phyloP scores from a whole-genome alignment of 768 basidiomycete species.

The Crassisporium funariophilum region DNA sequence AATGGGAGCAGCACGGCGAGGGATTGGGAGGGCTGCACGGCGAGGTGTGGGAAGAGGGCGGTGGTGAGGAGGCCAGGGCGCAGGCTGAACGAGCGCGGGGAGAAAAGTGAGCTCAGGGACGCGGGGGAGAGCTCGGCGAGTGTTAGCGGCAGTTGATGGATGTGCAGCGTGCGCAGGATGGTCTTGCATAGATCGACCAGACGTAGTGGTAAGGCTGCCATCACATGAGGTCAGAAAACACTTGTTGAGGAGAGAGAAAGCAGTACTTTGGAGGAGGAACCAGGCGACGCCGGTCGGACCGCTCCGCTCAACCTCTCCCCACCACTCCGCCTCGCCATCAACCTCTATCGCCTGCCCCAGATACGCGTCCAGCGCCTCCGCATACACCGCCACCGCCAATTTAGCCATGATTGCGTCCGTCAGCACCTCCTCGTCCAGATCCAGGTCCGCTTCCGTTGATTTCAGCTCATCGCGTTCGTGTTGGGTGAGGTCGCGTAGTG shows the following conservation, averaged over 20 bases:
- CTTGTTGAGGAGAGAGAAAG: not conserved
- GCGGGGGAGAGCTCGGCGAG: conserved; percentile 48
- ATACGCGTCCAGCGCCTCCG: conserved; percentile 63
- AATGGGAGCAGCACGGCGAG: conserved; percentile 22
- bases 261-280: conserved; percentile 82
- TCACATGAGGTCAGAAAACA: conserved; percentile 14
- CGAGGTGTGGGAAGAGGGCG: conserved; percentile 69
- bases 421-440: conserved; percentile 40
- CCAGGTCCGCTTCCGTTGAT: conserved; percentile 6
- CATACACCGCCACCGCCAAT: conserved; percentile 60
- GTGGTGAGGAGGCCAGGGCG: conserved; percentile 54
- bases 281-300: conserved; percentile 50
- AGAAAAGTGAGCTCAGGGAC: conserved; percentile 50
- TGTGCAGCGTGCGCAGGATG: conserved; percentile 44
- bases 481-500: conserved; percentile 26
- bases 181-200: conserved; percentile 36
- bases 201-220: conserved; percentile 49
- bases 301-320: conserved; percentile 73
- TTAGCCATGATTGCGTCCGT: conserved; percentile 48
- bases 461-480: conserved; percentile 10
- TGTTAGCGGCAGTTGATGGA: conserved; percentile 47
- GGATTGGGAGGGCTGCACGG: conserved; percentile 17
- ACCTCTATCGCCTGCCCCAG: conserved; percentile 67
- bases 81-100: conserved; percentile 39
- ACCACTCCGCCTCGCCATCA: conserved; percentile 84